Base-by-base conservation (phyloP, 805 yeast species). In the Komagataella populi region DNA sequence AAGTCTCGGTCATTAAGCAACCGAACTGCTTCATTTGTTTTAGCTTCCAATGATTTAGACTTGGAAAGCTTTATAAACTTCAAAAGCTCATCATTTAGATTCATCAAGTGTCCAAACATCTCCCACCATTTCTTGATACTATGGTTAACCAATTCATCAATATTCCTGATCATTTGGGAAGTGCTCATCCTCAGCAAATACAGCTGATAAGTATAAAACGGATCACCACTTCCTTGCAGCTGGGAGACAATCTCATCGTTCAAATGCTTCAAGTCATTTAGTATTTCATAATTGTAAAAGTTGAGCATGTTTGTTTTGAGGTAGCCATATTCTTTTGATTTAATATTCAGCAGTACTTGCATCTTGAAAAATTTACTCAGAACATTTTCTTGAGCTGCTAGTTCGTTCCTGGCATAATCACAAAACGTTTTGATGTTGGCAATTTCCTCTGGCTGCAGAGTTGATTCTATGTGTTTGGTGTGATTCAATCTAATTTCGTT, bases 361-460 rank as follows among this genome's bases (percentile, higher is more conserved):
- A 69, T 56, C 52, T 70, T 72, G 54, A 68, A 68, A 23, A 78
- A 57, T 51, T 60, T 67, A 12, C 65, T 61, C 14, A 72, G 59
- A 1, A 55, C 45, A 2, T 48, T 53, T 17, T 62, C 58, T 52
- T 70, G 70, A 3, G 56, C 57, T 3, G 55, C 56, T 17, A 80
- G 59, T 55, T 79, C 82, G 7, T 65, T 63, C 20, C 63, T 51
- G 0, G 83, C 72, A 53, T 68, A 78, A 44, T 67, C 68, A 30
- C 79, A 55, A 55, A 80, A 80, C 39, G 69, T 68, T 48, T 70
- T 74, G 51, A 76, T 73, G 49, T 70, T 81, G 12, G 64, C 63
- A 23, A 71, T 60, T 48, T 69, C 70, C 44, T 71, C 73, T 4
- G 68, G 68, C 17, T 58, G 62, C 3, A 69, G 44, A n/a, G 55